phyloP scores from a whole-genome alignment of 208 protist species.

The Polymyxa betae region DNA sequence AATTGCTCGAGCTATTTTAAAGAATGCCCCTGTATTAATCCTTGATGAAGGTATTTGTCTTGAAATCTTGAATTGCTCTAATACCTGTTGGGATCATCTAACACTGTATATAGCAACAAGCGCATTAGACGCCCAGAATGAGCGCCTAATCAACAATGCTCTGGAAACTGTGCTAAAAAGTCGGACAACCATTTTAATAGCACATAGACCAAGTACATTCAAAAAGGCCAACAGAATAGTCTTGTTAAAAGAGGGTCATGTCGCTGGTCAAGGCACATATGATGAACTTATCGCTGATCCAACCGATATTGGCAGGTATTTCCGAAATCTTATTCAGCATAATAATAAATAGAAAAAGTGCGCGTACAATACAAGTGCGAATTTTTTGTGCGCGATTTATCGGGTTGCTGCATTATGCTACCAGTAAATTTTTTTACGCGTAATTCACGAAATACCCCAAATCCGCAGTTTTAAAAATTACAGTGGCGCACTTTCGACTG shows the following conservation, averaged over 20 bases:
- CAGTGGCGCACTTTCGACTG: too few species aligned
- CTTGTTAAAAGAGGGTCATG: constrained; percentile 64
- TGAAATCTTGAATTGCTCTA: background rate
- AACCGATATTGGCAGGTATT: background rate
- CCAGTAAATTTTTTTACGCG: too few species aligned
- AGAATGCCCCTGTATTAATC: constrained; percentile 65
- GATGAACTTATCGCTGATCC: constrained; percentile 55
- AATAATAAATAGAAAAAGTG: too few species aligned
- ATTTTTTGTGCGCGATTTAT: too few species aligned
- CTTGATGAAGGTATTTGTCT: constrained; percentile 71
- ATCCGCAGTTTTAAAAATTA: too few species aligned
- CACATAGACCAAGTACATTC: constrained; percentile 87
- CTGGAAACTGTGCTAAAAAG: constrained; percentile 77
- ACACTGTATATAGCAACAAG: constrained; percentile 72
- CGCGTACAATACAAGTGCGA: too few species aligned
- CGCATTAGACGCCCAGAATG: constrained; percentile 83
- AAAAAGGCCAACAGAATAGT: constrained; percentile 69
- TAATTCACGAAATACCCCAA: too few species aligned
- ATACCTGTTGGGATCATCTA: background rate
- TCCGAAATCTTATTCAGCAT: constrained; percentile 43
- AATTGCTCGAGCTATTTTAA: constrained; percentile 65
- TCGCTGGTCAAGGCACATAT: constrained; percentile 66
- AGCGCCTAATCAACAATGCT: constrained; percentile 82
- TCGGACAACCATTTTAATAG: constrained; percentile 85
- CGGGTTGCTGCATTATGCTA: too few species aligned